phyloP scores from a whole-genome alignment of 345 rosid species.

The Geranium brycei region DNA sequence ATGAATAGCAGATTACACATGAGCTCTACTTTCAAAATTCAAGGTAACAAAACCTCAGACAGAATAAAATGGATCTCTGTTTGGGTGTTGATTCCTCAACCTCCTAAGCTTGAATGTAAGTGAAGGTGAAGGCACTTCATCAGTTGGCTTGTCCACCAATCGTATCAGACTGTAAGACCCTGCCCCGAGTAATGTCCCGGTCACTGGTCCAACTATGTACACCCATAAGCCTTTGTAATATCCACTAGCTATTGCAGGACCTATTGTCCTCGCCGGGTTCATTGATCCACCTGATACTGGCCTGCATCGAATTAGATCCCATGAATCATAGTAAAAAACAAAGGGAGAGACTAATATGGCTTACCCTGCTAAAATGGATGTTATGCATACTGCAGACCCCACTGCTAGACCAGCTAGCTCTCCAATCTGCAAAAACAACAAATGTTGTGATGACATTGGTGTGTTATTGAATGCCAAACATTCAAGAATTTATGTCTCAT shows the following conservation, averaged over 20 bases:
- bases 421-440: slow-evolving; percentile 22
- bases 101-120: slow-evolving; percentile 17
- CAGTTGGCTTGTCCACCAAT: slow-evolving; percentile 11
- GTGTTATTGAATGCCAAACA: too few relatives aligned
- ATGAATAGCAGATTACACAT: too few relatives aligned
- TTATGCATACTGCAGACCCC: slow-evolving; percentile 43
- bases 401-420: slow-evolving; percentile 48
- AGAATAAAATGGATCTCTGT: slow-evolving; percentile 11
- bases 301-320: slow-evolving; percentile 15
- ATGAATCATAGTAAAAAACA: too few relatives aligned
- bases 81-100: slow-evolving; percentile 5
- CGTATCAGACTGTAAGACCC: slow-evolving; percentile 29
- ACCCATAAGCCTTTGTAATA: slow-evolving; percentile 40
- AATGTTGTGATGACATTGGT: neutral
- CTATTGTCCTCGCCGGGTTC: slow-evolving; percentile 49
- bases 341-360: neutral
- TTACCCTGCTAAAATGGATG: slow-evolving; percentile 48
- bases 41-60: neutral
- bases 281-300: slow-evolving; percentile 46
- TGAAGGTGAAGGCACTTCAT: slow-evolving; percentile 16
- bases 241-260: slow-evolving; percentile 38
- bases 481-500: neutral
- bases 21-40: too few relatives aligned
- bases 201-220: slow-evolving; percentile 34
- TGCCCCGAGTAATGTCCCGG: slow-evolving; percentile 31